Conservation (phyloP, 371 early-diverging fungal species). For the Ordospora colligata region DNA sequence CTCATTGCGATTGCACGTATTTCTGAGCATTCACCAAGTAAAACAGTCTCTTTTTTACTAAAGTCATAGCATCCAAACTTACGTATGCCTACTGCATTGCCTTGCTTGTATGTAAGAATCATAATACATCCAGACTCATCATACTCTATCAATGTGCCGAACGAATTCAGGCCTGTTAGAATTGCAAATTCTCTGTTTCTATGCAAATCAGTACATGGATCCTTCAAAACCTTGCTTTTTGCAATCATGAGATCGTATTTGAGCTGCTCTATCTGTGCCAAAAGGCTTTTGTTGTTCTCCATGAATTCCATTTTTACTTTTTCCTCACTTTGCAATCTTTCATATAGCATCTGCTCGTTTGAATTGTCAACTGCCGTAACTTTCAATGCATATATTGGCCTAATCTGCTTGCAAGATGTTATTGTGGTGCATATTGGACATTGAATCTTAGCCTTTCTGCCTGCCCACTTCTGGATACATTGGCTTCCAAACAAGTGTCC, state of each 20-base stretch:
- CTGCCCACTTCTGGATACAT: constrained; percentile 45
- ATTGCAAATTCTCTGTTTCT: background rate
- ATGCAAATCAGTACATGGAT: background rate
- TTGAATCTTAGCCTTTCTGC: constrained; percentile 20
- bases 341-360: constrained; percentile 25
- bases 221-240: background rate
- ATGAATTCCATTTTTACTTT: constrained; percentile 8
- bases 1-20: constrained; percentile 35
- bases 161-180: background rate
- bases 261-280: constrained; percentile 25
- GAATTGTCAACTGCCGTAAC: constrained; percentile 27
- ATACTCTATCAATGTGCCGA: background rate
- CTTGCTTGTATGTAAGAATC: background rate
- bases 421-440: constrained; percentile 39
- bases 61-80: constrained; percentile 4
- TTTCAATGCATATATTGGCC: constrained; percentile 44
- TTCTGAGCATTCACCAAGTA: background rate
- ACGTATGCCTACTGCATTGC: constrained; percentile 8
- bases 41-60: background rate
- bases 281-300: constrained; percentile 15
- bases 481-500: constrained; percentile 51
- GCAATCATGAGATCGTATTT: constrained; percentile 4
- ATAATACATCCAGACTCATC: background rate
- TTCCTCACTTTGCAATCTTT: constrained; percentile 22
- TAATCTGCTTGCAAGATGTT: constrained; percentile 26